phyloP scores from a whole-genome alignment of 106 monocot genomes.

The Xerophyta viscosa region DNA sequence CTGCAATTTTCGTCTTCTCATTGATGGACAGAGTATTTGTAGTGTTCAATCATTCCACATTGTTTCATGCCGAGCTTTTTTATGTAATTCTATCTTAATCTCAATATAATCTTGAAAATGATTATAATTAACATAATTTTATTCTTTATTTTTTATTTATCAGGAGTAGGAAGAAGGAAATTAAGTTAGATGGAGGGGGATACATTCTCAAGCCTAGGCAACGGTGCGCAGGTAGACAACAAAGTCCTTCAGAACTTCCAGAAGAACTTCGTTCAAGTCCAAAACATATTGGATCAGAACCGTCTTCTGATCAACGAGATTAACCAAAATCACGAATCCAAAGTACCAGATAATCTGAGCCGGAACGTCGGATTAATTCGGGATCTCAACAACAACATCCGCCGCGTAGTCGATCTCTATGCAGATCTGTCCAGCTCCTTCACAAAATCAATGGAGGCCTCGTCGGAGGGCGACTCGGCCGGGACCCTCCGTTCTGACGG shows the following conservation, averaged over 20 bases:
- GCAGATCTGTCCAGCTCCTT: conserved; percentile 40
- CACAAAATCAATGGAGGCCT: conserved; percentile 16
- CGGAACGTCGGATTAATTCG: conserved; percentile 32
- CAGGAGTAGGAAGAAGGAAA: conserved; percentile 2
- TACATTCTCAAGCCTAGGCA: conserved; percentile 25
- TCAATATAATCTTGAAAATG: no score
- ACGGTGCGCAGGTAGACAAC: conserved; percentile 29
- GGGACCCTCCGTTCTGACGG: conserved; percentile 34
- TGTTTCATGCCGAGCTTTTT: neutral
- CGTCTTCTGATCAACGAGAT: conserved; percentile 54
- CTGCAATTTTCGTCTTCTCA: neutral
- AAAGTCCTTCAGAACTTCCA: conserved; percentile 47
- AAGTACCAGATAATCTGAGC: conserved; percentile 33
- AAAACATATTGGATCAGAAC: conserved; percentile 57
- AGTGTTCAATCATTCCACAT: neutral
- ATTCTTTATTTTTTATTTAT: no score
- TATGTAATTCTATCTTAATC: neutral
- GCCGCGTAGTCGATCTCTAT: conserved; percentile 38
- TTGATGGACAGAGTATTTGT: no score
- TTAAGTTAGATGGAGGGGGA: conserved; percentile 39
- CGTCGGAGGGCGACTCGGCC: conserved; percentile 27
- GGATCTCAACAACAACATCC: conserved; percentile 62
- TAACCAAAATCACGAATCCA: conserved; percentile 54
- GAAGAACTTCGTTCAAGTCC: conserved; percentile 53
- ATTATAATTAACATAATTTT: no score